These are phyloP conservation scores for Cytospora schulzeri DNA, from an alignment of 2,329 filamentous ascomycete species.

Conservation along the genomic window DNA sequence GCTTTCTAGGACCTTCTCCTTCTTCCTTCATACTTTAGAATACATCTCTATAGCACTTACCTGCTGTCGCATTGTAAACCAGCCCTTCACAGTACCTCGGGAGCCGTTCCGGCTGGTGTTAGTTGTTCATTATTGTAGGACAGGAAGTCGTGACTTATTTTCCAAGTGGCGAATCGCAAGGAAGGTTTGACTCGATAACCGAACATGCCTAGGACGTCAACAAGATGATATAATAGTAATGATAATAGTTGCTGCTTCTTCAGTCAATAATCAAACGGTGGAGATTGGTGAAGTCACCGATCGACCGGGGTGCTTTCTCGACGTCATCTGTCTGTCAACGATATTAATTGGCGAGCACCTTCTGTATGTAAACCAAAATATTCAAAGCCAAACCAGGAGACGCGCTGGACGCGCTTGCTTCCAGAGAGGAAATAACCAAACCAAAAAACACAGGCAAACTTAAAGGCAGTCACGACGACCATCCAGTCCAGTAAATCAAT, in stretches of 20 bases:
- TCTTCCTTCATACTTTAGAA: too few relatives aligned
- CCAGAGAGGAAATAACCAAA: not conserved
- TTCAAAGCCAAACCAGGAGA: not conserved
- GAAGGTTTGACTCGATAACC: too few relatives aligned
- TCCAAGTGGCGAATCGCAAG: too few relatives aligned
- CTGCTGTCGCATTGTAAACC: too few relatives aligned
- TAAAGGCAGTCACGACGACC: not conserved
- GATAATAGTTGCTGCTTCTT: not conserved
- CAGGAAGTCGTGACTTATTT: too few relatives aligned
- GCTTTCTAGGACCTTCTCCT: too few relatives aligned
- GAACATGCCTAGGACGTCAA: too few relatives aligned
- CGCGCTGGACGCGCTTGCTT: not conserved
- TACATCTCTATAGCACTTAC: too few relatives aligned
- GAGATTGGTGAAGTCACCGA: constrained; percentile 20
- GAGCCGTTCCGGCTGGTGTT: too few relatives aligned
- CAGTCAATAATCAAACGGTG: not conserved
- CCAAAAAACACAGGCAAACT: not conserved
- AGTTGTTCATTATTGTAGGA: too few relatives aligned
- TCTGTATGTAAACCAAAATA: not conserved
- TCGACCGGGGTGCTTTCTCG: not conserved
- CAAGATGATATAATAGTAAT: too few relatives aligned
- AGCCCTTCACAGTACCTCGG: too few relatives aligned
- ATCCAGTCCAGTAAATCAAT: not conserved
- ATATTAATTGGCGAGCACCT: not conserved
- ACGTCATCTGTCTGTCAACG: constrained; percentile 11